These are phyloP conservation scores for Cladochytrium replicatum DNA, from an alignment of 192 early-diverging fungal species.

Conservation along the genomic window DNA sequence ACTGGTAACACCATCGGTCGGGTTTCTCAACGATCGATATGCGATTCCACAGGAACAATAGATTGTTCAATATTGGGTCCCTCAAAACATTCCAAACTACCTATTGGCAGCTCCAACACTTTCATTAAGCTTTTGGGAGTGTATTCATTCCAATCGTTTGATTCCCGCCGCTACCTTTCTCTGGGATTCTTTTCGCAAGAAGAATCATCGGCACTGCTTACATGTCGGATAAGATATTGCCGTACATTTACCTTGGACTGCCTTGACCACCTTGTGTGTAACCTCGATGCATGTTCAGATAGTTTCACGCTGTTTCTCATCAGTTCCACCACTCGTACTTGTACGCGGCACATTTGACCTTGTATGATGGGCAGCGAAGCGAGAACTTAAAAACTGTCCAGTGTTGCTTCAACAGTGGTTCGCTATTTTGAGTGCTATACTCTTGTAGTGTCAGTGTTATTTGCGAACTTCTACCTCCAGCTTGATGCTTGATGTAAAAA, in stretches of 20 bases:
- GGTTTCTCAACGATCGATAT: background rate
- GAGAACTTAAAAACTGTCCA: slow-evolving; percentile 3
- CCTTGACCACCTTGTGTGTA: slow-evolving; percentile 47
- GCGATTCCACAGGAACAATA: slow-evolving; percentile 56
- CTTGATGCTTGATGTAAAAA: too few species aligned
- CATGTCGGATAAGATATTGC: slow-evolving; percentile 20
- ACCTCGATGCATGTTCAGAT: slow-evolving; percentile 88
- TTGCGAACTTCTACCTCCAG: slow-evolving; percentile 83
- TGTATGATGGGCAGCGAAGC: slow-evolving; percentile 7
- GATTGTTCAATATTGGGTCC: slow-evolving; percentile 77
- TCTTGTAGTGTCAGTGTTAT: slow-evolving; percentile 64
- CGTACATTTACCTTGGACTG: slow-evolving; percentile 62
- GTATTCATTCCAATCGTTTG: slow-evolving; percentile 35
- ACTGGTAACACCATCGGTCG: slow-evolving; percentile 59
- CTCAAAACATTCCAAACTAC: slow-evolving; percentile 83
- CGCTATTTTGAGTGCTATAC: slow-evolving; percentile 70
- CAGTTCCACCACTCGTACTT: slow-evolving; percentile 69
- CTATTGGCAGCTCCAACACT: slow-evolving; percentile 73
- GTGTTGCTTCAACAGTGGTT: slow-evolving; percentile 24
- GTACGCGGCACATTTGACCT: slow-evolving; percentile 54
- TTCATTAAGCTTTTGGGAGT: slow-evolving; percentile 51
- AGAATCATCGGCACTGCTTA: too few species aligned
- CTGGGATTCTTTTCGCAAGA: slow-evolving; percentile 50
- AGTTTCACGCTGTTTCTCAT: slow-evolving; percentile 75
- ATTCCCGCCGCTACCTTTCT: slow-evolving; percentile 41